Evolutionary conservation across 495 filamentous ascomycete species (phyloP).

Genomic region (Pseudomonodictys pantanalensis): DNA sequence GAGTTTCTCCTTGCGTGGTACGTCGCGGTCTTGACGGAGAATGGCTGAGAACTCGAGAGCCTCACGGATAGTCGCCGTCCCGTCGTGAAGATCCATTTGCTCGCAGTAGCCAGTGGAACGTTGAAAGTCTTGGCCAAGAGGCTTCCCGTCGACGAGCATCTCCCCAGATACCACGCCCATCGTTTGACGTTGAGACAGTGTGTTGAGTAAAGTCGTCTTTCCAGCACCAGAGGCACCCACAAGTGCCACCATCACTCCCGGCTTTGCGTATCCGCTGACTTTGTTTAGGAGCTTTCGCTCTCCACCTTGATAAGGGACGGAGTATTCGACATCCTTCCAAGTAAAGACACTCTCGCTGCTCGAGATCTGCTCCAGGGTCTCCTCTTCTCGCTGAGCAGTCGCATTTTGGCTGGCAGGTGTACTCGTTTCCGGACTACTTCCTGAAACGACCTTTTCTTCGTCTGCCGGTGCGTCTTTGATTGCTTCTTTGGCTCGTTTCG

Average conservation of each 20-base stretch:
- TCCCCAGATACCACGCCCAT: conserved; percentile 68
- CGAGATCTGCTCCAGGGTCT: conserved; percentile 54
- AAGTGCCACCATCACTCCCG: conserved; percentile 73
- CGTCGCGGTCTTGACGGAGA: conserved; percentile 55
- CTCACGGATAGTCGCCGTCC: conserved; percentile 62
- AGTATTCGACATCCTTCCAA: conserved; percentile 70
- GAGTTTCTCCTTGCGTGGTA: conserved; percentile 46
- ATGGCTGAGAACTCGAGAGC: conserved; percentile 66
- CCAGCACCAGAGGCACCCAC: conserved; percentile 86
- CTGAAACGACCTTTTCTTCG: conserved; percentile 41
- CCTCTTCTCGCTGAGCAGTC: conserved; percentile 36
- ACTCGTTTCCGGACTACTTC: neutral
- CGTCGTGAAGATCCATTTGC: conserved; percentile 81
- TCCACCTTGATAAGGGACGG: conserved; percentile 68
- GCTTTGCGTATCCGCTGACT: conserved; percentile 74
- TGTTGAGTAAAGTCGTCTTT: conserved; percentile 75
- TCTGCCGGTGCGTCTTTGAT: conserved; percentile 47
- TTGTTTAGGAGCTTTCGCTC: conserved; percentile 67
- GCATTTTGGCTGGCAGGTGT: conserved; percentile 11
- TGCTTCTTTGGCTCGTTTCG: conserved; percentile 55
- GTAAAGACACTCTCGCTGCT: conserved; percentile 70
- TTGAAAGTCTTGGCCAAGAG: conserved; percentile 69
- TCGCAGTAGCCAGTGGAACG: conserved; percentile 80
- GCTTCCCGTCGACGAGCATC: conserved; percentile 75
- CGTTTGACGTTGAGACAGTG: conserved; percentile 71